Base-by-base conservation (phyloP, 2,329 filamentous ascomycete genomes). In the Pseudogymnoascus sp. region DNA sequence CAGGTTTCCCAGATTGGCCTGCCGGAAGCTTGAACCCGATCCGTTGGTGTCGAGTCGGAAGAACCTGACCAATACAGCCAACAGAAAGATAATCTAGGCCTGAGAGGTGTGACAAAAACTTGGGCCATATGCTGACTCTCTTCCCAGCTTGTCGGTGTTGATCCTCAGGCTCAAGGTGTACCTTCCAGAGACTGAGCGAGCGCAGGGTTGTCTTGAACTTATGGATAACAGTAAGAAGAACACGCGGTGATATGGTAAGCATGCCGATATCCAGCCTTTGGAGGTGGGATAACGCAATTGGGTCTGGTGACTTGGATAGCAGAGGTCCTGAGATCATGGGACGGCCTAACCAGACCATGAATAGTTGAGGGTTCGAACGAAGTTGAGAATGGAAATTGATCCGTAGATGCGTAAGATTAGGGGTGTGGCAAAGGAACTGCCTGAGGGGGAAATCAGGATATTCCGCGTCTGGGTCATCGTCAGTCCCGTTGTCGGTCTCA, bases 371-470 rank as follows among this genome's bases (percentile, higher is more conserved):
- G 2, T 67, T 62, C 4, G 62, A 55, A 12, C 16, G n/a, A 33
- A 31, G n/a, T 4, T 7, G 8, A 55, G 16, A 3, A 14, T 43
- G 64, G 31, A 81, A 79, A 66, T 85, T 86, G 45, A 86, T 68
- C 2, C 83, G 78, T 4, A 87, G 73, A 66, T 83, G 78, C 31
- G 75, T 75, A 5, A 87, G 64, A 16, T 80, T 79, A 3, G 71
- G 64, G 0, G 75, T 69, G 29, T 70, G 70, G 0, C 69, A 68
- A 4, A 55, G 83, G 61, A 6, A 67, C 14, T 37, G 62, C 58
- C 62, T 64, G 49, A 66, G 43, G 7, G 62, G 61, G 45, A 66
- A 66, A 61, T 52, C 63, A 4, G 35, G 68, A 70, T 4, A 61
- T 70, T 55, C 49, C 29, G 21, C 29, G 49, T 12, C 49, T 16